These are phyloP conservation scores for Telopea speciosissima DNA, from an alignment of 177 flowering plant genomes.

Conservation along the genomic window DNA sequence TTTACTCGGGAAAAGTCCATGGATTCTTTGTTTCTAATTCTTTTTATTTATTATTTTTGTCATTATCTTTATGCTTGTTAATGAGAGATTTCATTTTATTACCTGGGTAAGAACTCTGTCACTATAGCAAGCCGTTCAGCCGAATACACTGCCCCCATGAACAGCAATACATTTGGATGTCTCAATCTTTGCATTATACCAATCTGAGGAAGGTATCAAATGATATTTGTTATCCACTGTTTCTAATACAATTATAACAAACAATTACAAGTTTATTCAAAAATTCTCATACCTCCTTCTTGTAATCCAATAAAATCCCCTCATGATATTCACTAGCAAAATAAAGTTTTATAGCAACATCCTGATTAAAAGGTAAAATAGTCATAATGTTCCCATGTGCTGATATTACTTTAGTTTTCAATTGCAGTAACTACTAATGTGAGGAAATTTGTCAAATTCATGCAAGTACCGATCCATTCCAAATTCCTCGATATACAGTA, in stretches of 20 bases:
- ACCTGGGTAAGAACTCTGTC: constrained; percentile 73
- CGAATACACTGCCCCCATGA: constrained; percentile 78
- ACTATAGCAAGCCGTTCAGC: constrained; percentile 62
- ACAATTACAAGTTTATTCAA: background rate
- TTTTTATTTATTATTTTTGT: background rate
- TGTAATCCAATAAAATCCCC: constrained; percentile 50
- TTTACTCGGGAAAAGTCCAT: background rate
- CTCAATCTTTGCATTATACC: constrained; percentile 63
- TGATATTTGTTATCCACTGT: background rate
- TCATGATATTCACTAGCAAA: constrained; percentile 45
- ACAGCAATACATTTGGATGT: constrained; percentile 76
- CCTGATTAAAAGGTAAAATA: constrained; percentile 33
- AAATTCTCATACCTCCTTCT: constrained; percentile 53
- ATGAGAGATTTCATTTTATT: constrained; percentile 10
- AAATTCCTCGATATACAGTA: constrained; percentile 70
- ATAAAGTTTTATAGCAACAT: constrained; percentile 80
- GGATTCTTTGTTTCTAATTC: background rate
- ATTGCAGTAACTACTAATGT: too few relatives aligned
- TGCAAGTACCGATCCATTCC: constrained; percentile 72
- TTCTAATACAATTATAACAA: background rate
- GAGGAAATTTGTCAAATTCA: too few relatives aligned
- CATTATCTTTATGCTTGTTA: too few relatives aligned
- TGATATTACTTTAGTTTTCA: too few relatives aligned
- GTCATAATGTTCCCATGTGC: background rate
- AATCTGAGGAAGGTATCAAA: constrained; percentile 34